phyloP scores from a whole-genome alignment of 2,329 filamentous ascomycete genomes.

The Fusarium avenaceum region DNA sequence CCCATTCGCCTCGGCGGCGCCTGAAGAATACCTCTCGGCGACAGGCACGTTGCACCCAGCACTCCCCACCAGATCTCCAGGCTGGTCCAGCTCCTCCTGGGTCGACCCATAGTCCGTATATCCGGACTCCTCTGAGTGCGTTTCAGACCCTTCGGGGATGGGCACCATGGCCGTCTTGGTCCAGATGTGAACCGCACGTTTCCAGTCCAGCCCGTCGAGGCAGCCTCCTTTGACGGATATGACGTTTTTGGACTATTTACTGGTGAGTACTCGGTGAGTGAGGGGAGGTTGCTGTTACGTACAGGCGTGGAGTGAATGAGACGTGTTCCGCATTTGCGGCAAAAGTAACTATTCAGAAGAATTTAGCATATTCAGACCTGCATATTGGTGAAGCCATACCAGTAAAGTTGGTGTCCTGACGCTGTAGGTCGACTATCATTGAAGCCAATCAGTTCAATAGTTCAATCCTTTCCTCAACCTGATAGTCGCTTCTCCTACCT shows the following conservation, averaged over 20 bases:
- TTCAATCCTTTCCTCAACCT: background rate
- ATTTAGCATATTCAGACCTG: slow-evolving; percentile 15
- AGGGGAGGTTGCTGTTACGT: slow-evolving; percentile 43
- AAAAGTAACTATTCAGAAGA: slow-evolving; percentile 68
- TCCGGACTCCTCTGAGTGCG: slow-evolving; percentile 66
- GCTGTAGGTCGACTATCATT: slow-evolving; percentile 66
- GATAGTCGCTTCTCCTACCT: slow-evolving; percentile 50
- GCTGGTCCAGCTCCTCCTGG: slow-evolving; percentile 65
- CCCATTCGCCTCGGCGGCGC: slow-evolving; percentile 25
- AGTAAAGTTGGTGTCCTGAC: slow-evolving; percentile 70
- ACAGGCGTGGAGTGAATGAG: slow-evolving; percentile 73
- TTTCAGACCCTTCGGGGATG: slow-evolving; percentile 74
- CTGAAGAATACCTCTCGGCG: background rate
- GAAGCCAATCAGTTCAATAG: slow-evolving; percentile 12
- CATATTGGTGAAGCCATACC: slow-evolving; percentile 55
- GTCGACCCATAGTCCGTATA: slow-evolving; percentile 59
- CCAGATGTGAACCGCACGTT: slow-evolving; percentile 74
- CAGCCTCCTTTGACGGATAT: slow-evolving; percentile 77
- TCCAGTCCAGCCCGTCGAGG: slow-evolving; percentile 73
- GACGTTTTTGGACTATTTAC: slow-evolving; percentile 65
- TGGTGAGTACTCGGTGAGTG: slow-evolving; percentile 19
- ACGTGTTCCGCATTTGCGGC: slow-evolving; percentile 74
- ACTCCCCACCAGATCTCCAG: slow-evolving; percentile 55
- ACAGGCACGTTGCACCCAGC: slow-evolving; percentile 47
- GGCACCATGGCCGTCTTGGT: slow-evolving; percentile 76